phyloP scores from a whole-genome alignment of 2,329 filamentous ascomycete genomes.

The Septoria linicola region DNA sequence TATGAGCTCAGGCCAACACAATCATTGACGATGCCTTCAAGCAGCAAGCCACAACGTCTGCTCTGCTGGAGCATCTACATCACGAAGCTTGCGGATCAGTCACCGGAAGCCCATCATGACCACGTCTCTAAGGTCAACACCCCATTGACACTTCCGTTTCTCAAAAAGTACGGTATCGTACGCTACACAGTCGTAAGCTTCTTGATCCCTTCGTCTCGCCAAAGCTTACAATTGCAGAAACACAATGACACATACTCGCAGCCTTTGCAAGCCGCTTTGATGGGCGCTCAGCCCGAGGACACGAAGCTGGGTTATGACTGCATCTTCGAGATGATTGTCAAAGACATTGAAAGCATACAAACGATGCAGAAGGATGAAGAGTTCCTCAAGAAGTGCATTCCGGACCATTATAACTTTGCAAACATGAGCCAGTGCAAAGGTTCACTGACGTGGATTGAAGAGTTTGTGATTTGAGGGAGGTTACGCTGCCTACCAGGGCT shows the following conservation, averaged over 20 bases:
- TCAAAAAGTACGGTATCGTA: constrained; percentile 18
- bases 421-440: constrained; percentile 12
- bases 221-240: constrained; percentile 6
- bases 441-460: constrained; percentile 6
- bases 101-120: constrained; percentile 10
- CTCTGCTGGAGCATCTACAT: constrained; percentile 17
- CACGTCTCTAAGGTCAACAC: constrained; percentile 16
- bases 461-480: background rate
- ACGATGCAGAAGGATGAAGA: constrained; percentile 17
- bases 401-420: constrained; percentile 14
- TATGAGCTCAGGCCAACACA: no score
- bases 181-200: constrained; percentile 13
- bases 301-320: constrained; percentile 1
- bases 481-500: no score
- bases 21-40: constrained; percentile 11
- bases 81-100: constrained; percentile 7
- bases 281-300: constrained; percentile 8
- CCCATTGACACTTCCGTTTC: constrained; percentile 15
- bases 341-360: constrained; percentile 11
- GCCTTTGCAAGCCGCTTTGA: constrained; percentile 6
- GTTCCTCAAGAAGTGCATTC: constrained; percentile 13
- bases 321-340: constrained; percentile 13
- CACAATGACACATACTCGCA: constrained; percentile 15
- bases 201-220: background rate
- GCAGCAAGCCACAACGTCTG: constrained; percentile 9